Evolutionary conservation across 176 grass and related monocot species (phyloP), one percentile per base, ranked within the genome.

Genomic region (barley (Hordeum vulgare)): DNA sequence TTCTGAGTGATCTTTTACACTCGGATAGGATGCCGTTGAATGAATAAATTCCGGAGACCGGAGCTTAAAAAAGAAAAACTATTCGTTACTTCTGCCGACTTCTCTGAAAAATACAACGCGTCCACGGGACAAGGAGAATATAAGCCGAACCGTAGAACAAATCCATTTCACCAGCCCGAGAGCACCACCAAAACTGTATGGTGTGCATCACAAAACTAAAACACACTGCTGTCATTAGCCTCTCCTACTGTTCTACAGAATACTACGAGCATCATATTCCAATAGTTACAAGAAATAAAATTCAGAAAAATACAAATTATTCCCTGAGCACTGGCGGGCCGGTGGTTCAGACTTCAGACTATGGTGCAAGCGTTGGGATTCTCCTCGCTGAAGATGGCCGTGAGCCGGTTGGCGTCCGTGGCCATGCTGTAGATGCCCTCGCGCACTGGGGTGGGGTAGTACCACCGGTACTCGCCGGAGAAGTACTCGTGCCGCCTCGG

Each of bases 341-440:
- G 7, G 67, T 45, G 70, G 75, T 51, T 94, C 84, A 97, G 18
- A 66, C 82, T 51, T 94, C 84, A 97, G 18, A 66, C 82, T 61
- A 97, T 97, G 75, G 60, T 83, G 71, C 94, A 97, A 11, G 94
- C 91, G 85, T 97, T 94, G 24, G 94, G 94, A 90, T 97, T 97
- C 90, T 97, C 94, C 89, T 97, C 94, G 82, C 94, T 97, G 85
- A 97, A 94, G 80, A 97, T 92, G 66, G 87, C 79, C 33, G 87
- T 92, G 13, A 97, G 74, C 26, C 92, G 87, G 87, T 94, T 92
- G 37, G 89, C 81, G 39, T 97, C 94, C 28, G 90, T 94, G 77
- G 94, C 88, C 64, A 92, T 86, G 71, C 80, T 82, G 89, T 92
- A 97, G 87, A 97, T 97, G 20, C 92, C 94, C 62, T 97, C 90